A percentile compares a stretch with the other conserved stretches of the same genome.
phyloP scores from a whole-genome alignment of 1,139 yeast genomes.

The Saccharomyces uvarum region DNA sequence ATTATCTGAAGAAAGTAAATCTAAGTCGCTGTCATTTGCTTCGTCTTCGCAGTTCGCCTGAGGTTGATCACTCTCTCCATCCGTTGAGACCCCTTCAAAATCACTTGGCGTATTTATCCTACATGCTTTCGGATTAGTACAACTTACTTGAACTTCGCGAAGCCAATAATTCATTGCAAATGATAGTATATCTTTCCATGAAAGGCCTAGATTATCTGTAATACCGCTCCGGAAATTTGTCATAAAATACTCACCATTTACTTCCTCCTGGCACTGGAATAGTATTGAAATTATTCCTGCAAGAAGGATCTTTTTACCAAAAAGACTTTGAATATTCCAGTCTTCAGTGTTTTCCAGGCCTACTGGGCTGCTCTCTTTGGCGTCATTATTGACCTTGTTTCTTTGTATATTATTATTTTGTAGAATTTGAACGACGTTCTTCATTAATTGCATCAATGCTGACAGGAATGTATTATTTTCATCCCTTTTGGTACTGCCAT shows the following conservation, averaged over 20 bases:
- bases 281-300: constrained; percentile 66
- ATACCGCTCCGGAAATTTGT: constrained; percentile 48
- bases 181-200: constrained; percentile 59
- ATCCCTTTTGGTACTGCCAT: constrained; percentile 10
- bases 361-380: background rate
- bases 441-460: constrained; percentile 49
- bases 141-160: constrained; percentile 18
- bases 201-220: constrained; percentile 34
- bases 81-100: background rate
- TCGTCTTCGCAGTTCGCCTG: constrained; percentile 1
- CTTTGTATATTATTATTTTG: constrained; percentile 16
- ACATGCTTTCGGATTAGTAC: constrained; percentile 15
- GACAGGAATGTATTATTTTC: constrained; percentile 39
- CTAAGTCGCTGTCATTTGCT: constrained; percentile 27
- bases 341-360: constrained; percentile 1
- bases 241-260: constrained; percentile 26
- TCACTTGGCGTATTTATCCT: constrained; percentile 5
- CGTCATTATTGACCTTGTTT: background rate
- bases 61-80: constrained; percentile 1
- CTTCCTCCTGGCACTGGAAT: constrained; percentile 61
- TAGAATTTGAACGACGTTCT: constrained; percentile 36
- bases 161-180: constrained; percentile 59
- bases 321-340: constrained; percentile 20
- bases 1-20: constrained; percentile 10
- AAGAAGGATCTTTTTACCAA: constrained; percentile 58